Conservation (phyloP, 768 basidiomycete species). For the Suillus tomentosus region DNA sequence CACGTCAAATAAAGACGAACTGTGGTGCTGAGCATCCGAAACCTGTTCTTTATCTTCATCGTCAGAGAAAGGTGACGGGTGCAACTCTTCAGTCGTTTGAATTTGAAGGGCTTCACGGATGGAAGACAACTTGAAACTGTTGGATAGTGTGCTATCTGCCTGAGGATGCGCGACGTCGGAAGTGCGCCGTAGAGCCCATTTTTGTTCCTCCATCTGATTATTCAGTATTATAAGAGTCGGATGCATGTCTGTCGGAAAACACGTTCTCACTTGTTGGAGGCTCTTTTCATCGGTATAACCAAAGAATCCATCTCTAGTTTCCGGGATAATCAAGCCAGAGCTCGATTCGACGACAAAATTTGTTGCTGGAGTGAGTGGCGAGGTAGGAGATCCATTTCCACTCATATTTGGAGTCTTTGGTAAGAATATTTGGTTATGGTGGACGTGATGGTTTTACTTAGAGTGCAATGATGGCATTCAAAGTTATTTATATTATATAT, state of each 20-base stretch:
- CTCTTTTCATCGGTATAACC: conserved; percentile 80
- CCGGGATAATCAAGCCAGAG: conserved; percentile 40
- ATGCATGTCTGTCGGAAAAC: conserved; percentile 9
- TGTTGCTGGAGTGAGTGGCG: background rate
- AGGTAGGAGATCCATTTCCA: conserved; percentile 7
- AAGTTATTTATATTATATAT: conserved; percentile 13
- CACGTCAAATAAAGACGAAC: conserved; percentile 20
- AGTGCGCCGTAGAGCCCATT: conserved; percentile 61
- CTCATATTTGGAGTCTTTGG: conserved; percentile 1
- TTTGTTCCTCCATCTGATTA: conserved; percentile 72
- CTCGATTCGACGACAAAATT: conserved; percentile 18
- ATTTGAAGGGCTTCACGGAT: conserved; percentile 33
- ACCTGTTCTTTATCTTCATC: conserved; percentile 40
- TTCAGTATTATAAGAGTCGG: conserved; percentile 9
- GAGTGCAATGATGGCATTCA: background rate
- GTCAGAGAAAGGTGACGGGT: conserved; percentile 28
- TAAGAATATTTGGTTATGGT: background rate
- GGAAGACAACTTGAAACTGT: conserved; percentile 42
- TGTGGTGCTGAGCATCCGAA: conserved; percentile 33
- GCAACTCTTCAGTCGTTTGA: conserved; percentile 17
- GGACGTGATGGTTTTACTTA: background rate
- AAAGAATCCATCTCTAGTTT: conserved; percentile 74
- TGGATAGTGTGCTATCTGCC: conserved; percentile 31
- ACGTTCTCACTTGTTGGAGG: conserved; percentile 63
- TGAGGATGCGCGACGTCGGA: conserved; percentile 43